Percentiles rank a stretch among this genome's conserved stretches.
phyloP scores from a whole-genome alignment of 192 early-diverging fungal genomes.

The Thamnidium elegans region DNA sequence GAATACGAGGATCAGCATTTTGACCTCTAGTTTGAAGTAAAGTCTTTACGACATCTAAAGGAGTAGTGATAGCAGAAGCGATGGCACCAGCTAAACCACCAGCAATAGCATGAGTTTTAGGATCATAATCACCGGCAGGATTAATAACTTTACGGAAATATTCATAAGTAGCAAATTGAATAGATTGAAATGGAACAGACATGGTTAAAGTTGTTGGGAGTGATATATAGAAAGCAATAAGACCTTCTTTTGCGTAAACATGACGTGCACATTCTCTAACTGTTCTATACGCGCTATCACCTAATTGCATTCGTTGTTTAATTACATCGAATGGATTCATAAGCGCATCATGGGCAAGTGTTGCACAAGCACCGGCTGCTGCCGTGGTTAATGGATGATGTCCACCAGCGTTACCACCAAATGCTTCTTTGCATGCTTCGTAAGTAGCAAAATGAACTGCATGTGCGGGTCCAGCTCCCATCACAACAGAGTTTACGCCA shows the following conservation, averaged over 20 bases:
- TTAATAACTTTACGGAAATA: conserved; percentile 80
- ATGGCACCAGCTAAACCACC: conserved; percentile 88
- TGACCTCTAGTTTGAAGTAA: conserved; percentile 87
- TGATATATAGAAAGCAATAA: conserved; percentile 87
- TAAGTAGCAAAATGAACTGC: conserved; percentile 94
- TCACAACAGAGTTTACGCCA: conserved; percentile 88
- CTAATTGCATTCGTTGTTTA: conserved; percentile 95
- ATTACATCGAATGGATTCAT: conserved; percentile 98
- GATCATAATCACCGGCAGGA: conserved; percentile 78
- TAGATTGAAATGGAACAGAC: conserved; percentile 92
- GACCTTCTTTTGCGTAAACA: conserved; percentile 73
- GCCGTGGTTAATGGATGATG: conserved; percentile 62
- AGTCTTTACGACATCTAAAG: conserved; percentile 93
- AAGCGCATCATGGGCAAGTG: conserved; percentile 80
- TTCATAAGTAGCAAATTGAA: conserved; percentile 94
- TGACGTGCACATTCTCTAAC: conserved; percentile 67
- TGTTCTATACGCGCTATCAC: conserved; percentile 65
- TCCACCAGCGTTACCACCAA: conserved; percentile 56
- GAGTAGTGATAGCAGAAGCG: conserved; percentile 84
- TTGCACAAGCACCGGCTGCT: conserved; percentile 88
- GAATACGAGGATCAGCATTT: conserved; percentile 64
- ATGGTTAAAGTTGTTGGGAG: conserved; percentile 93
- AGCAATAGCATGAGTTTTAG: conserved; percentile 76
- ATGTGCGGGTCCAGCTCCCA: conserved; percentile 93
- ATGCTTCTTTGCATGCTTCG: conserved; percentile 81